Percentiles rank a stretch among this genome's conserved stretches.
Conservation (phyloP, 805 yeast species). For the Phaffomyces thermotolerans region DNA sequence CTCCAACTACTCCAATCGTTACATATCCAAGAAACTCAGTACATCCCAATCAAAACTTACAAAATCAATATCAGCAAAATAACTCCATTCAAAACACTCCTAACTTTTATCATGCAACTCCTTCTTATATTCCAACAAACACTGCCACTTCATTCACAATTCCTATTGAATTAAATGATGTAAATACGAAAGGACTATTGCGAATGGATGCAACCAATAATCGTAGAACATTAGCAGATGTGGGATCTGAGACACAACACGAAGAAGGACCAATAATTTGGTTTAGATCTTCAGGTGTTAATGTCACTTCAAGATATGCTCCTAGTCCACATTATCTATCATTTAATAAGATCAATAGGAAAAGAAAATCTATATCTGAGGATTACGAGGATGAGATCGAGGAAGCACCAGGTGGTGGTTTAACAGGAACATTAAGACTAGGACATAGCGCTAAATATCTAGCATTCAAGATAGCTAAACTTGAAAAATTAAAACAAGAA, state of each 20-base stretch:
- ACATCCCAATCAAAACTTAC: conserved; percentile 9
- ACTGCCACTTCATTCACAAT: conserved; percentile 28
- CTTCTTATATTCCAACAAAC: conserved; percentile 19
- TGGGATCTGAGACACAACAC: conserved; percentile 7
- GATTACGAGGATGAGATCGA: conserved; percentile 4
- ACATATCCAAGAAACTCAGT: conserved; percentile 18
- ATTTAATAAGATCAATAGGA: conserved; percentile 16
- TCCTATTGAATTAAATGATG: conserved; percentile 17
- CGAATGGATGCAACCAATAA: conserved; percentile 28
- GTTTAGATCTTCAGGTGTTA: conserved; percentile 62
- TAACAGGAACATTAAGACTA: conserved; percentile 29
- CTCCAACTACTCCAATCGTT: conserved; percentile 14
- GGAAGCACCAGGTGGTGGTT: conserved; percentile 21
- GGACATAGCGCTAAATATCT: conserved; percentile 74
- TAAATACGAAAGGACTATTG: conserved; percentile 20
- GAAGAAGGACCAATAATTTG: conserved; percentile 43
- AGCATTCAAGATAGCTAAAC: conserved; percentile 39
- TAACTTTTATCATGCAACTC: conserved; percentile 21
- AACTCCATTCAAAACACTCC: neutral
- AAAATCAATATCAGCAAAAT: conserved; percentile 1
- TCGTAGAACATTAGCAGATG: conserved; percentile 21
- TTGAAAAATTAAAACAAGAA: neutral
- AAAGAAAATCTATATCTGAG: conserved; percentile 17
- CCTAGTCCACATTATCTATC: conserved; percentile 8
- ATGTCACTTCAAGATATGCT: conserved; percentile 33